Evolutionary conservation across 768 basidiomycete genomes (phyloP), one percentile per base, ranked within the genome.

Genomic region (Cystofilobasidium ferigula): DNA sequence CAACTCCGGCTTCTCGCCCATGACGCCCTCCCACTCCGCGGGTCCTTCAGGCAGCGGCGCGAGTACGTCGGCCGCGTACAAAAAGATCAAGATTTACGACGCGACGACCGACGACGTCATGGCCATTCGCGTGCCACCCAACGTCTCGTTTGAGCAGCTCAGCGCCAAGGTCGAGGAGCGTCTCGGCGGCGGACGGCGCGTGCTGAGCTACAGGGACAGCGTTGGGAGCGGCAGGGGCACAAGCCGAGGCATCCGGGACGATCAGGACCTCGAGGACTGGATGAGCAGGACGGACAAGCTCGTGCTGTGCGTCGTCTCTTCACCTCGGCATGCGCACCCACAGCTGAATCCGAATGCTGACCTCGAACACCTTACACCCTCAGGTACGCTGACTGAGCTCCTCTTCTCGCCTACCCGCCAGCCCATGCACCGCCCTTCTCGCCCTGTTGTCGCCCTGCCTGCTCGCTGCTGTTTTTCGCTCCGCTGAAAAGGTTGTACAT

Each of bases 1-100:
- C 38, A 36, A 38, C 53, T 42, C 51, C 12, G 30, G 51, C 51
- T 32, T 51, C 53, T 40, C 47, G 36, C 62, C 48, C 51, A 61
- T 67, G 53, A 61, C 59, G 16, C 59, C 34, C 59, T 60, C 64
- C 40, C 10, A 7, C 32, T 18, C 53, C 38, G 16, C 24, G 30
- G 18, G 26, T 34, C 10, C 18, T 35, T 35, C 45, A 26, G 58
- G 47, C 45, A 47, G 48, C 28, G 43, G 53, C 9, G 35, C 64
- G n/a, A 47, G n/a, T n/a, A n/a, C n/a, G n/a, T n/a, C 67, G n/a
- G 60, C 67, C 4, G 59, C 65, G 18, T 68, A 63, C 67, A 68
- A 98, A 70, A 99, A 98, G 79, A 95, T 99, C 78, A 99, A 99
- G 78, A 90, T 99, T 53, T 95, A 95, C 75, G 89, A 95, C 77